Conservation (phyloP, 352 stramenopile genomes). For the Phytophthora pinifolia region DNA sequence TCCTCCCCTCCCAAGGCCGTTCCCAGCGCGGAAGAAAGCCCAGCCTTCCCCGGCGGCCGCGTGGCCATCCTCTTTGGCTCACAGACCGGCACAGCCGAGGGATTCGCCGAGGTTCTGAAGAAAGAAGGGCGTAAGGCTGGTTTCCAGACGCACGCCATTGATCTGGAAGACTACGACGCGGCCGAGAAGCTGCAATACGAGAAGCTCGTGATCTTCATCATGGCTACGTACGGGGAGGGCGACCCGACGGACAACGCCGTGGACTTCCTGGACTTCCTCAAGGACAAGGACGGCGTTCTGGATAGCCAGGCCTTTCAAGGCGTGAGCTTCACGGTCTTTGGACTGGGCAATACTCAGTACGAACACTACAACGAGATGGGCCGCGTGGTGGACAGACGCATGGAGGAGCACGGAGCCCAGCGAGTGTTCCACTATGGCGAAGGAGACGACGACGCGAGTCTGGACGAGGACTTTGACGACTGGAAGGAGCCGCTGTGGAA, state of each 20-base stretch:
- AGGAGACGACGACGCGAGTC: slow-evolving; percentile 95
- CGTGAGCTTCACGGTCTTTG: slow-evolving; percentile 96
- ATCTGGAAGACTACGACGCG: slow-evolving; percentile 95
- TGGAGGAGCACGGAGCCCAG: slow-evolving; percentile 84
- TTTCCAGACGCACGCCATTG: slow-evolving; percentile 86
- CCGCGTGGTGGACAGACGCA: slow-evolving; percentile 88
- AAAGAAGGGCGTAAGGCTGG: slow-evolving; percentile 88
- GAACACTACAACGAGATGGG: slow-evolving; percentile 98
- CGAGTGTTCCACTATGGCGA: slow-evolving; percentile 91
- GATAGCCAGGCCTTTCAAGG: slow-evolving; percentile 37
- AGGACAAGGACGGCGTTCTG: slow-evolving; percentile 50
- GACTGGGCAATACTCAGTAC: slow-evolving; percentile 98
- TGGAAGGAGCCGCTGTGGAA: slow-evolving; percentile 96
- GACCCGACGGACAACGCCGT: slow-evolving; percentile 98
- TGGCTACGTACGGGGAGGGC: slow-evolving; percentile 98
- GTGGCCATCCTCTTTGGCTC: slow-evolving; percentile 96
- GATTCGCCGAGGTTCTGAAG: slow-evolving; percentile 94
- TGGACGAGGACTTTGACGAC: slow-evolving; percentile 93
- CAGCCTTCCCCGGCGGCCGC: slow-evolving; percentile 55
- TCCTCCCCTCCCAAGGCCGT: not conserved
- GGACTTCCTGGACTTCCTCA: slow-evolving; percentile 92
- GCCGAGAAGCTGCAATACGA: slow-evolving; percentile 46
- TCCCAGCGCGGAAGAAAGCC: slow-evolving; percentile 36
- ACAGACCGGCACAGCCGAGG: slow-evolving; percentile 97
- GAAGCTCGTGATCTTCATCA: slow-evolving; percentile 91